Base-by-base conservation (phyloP, 73 alveolate species). In the Uronychia binucleata region DNA sequence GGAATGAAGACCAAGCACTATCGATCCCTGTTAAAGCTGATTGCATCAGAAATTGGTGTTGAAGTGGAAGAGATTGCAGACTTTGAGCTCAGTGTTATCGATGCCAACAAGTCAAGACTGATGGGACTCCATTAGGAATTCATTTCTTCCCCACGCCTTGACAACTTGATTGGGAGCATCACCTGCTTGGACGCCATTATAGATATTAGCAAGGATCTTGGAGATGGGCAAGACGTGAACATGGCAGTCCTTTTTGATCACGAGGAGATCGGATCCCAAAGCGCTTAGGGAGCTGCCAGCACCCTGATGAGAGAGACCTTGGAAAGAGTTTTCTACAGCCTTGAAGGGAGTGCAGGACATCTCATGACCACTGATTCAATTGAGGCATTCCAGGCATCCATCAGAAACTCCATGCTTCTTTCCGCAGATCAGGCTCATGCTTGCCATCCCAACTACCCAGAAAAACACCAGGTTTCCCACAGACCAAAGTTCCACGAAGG, bases 371-470 rank as follows among this genome's bases (percentile, higher is more conserved):
- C 94, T 77, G 79, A 87, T 31, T 77, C 76, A 34, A 57, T 83
- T 31, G 95, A 81, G 79, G 98, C 93, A 77, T 96, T 84, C 87
- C 83, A 92, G 31, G 84, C 95, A 77, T 84, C 98, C 34, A 84
- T 94, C 74, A 88, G 97, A 32, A 91, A 88, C 84, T 88, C 98
- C 78, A 96, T 96, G 93, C 88, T 90, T 31, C 78, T 98, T 5
- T 94, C 99, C 78, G 98, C 99, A 30, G 99, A 98, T 90, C 96
- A 95, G 97, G 99, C 99, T 32, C 99, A 98, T 96, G 98, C 99
- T 0, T 86, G 89, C 75, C 99, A 98, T 88, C 99, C 99, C 46
- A 98, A 98, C 91, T 98, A 97, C 90, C 95, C 97, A 19, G 99
- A 96, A 91, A 96, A 98, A 88, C 98, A 96, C 88, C 97, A 98